A percentile compares a stretch with the other conserved stretches of the same genome.
phyloP scores from a whole-genome alignment of 202 grass and related monocot species.

The Panicum hallii region DNA sequence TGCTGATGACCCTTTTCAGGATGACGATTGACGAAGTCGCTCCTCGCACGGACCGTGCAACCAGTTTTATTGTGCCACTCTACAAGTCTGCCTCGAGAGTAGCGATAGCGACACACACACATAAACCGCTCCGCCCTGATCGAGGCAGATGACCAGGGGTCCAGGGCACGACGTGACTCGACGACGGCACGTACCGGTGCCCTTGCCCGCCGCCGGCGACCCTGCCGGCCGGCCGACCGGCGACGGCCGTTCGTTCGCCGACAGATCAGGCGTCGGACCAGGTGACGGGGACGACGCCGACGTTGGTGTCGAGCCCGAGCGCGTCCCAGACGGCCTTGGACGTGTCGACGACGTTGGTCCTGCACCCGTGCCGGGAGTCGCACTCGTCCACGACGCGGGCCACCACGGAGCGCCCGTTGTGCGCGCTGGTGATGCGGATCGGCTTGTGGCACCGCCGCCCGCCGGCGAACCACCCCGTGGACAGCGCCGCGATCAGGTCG shows the following conservation, averaged over 20 bases:
- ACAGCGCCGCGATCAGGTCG: slow-evolving; percentile 48
- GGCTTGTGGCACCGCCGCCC: slow-evolving; percentile 40
- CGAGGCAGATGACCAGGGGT: too few species aligned
- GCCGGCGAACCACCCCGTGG: slow-evolving; percentile 40
- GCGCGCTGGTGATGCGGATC: slow-evolving; percentile 40
- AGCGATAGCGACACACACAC: background rate
- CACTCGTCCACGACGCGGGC: slow-evolving; percentile 64
- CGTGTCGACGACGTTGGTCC: slow-evolving; percentile 51
- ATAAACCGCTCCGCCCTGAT: background rate
- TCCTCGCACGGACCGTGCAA: too few species aligned
- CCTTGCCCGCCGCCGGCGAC: too few species aligned
- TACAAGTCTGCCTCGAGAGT: background rate
- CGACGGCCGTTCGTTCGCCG: background rate
- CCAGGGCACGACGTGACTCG: too few species aligned
- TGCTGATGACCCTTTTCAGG: background rate
- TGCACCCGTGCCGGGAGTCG: slow-evolving; percentile 47
- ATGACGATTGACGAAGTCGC: background rate
- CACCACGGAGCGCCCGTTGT: slow-evolving; percentile 22
- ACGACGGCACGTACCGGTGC: too few species aligned
- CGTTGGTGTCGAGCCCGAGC: slow-evolving; percentile 32
- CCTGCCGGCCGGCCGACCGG: too few species aligned
- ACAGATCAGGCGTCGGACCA: slow-evolving; percentile 47
- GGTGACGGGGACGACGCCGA: slow-evolving; percentile 23
- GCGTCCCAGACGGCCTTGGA: slow-evolving; percentile 45
- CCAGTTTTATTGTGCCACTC: background rate